phyloP scores from a whole-genome alignment of 2,329 filamentous ascomycete species.

The Xylariaceae sp. region DNA sequence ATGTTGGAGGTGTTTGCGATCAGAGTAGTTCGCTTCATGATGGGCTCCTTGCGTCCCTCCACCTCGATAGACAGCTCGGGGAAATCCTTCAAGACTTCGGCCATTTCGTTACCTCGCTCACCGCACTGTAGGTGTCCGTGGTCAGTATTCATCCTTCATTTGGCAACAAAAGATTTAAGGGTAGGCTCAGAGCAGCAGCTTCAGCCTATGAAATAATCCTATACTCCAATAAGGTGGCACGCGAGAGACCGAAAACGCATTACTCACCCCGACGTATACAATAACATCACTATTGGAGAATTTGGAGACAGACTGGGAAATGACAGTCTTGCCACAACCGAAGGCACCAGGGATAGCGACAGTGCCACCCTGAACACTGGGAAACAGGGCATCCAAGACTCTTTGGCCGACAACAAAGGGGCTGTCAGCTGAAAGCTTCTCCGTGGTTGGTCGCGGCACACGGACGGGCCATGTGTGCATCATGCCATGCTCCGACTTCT shows the following conservation, averaged over 20 bases:
- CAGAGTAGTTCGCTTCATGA: conserved; percentile 99
- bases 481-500: conserved; percentile 92
- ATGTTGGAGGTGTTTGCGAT: conserved; percentile 99
- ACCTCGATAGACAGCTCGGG: conserved; percentile 94
- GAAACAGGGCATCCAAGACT: conserved; percentile 94
- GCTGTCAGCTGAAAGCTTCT: conserved; percentile 84
- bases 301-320: conserved; percentile 96
- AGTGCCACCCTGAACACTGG: conserved; percentile 92
- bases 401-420: conserved; percentile 96
- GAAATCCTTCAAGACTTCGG: conserved; percentile 99
- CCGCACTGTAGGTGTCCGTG: conserved; percentile 36
- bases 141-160: too few relatives aligned
- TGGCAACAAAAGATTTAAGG: not conserved
- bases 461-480: conserved; percentile 99
- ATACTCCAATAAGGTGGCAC: too few relatives aligned
- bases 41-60: conserved; percentile 91
- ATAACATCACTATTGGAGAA: conserved; percentile 99
- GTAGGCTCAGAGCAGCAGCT: not conserved
- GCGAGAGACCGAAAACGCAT: conserved; percentile 1
- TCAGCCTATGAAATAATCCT: too few relatives aligned
- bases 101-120: conserved; percentile 99
- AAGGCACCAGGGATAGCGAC: conserved; percentile 98
- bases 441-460: conserved; percentile 85
- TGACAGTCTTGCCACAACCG: conserved; percentile 98
- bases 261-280: conserved; percentile 84